Conservation (phyloP, 1,139 yeast genomes). For the Williopsis jadinii region DNA sequence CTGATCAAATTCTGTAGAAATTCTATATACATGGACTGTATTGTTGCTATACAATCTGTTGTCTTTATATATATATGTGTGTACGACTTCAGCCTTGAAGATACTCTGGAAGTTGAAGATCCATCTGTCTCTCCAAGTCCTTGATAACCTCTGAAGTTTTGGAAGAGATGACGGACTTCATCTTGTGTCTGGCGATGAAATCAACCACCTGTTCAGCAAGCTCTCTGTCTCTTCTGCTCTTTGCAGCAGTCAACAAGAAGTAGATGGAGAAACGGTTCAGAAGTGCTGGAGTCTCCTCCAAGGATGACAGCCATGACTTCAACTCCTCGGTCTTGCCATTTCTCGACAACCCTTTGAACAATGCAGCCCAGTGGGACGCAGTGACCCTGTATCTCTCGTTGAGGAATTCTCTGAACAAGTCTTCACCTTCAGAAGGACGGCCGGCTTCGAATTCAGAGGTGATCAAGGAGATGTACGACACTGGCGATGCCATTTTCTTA, state of each 20-base stretch:
- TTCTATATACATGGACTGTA: too few relatives aligned
- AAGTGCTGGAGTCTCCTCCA: conserved; percentile 24
- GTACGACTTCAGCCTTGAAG: too few relatives aligned
- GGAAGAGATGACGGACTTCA: conserved; percentile 2
- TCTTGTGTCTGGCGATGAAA: conserved; percentile 25
- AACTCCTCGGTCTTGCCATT: conserved; percentile 34
- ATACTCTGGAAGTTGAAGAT: conserved; percentile 13
- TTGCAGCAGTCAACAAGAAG: conserved; percentile 43
- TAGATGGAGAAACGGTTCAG: conserved; percentile 56
- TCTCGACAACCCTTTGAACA: conserved; percentile 43
- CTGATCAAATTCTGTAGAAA: too few relatives aligned
- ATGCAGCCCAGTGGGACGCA: conserved; percentile 51
- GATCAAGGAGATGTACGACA: conserved; percentile 50
- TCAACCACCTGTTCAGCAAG: conserved; percentile 33
- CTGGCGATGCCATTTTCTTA: conserved; percentile 28
- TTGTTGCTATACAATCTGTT: too few relatives aligned
- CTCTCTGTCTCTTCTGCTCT: conserved; percentile 28
- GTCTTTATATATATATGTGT: too few relatives aligned
- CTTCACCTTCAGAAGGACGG: conserved; percentile 39
- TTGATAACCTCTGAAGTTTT: conserved; percentile 7
- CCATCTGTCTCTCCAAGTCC: background rate
- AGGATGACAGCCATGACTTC: conserved; percentile 30
- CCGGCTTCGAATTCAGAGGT: conserved; percentile 51
- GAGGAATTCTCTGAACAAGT: conserved; percentile 39
- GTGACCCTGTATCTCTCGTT: conserved; percentile 31